Evolutionary conservation across 352 stramenopile species (phyloP).

Genomic region (Blastocystis sp.): DNA sequence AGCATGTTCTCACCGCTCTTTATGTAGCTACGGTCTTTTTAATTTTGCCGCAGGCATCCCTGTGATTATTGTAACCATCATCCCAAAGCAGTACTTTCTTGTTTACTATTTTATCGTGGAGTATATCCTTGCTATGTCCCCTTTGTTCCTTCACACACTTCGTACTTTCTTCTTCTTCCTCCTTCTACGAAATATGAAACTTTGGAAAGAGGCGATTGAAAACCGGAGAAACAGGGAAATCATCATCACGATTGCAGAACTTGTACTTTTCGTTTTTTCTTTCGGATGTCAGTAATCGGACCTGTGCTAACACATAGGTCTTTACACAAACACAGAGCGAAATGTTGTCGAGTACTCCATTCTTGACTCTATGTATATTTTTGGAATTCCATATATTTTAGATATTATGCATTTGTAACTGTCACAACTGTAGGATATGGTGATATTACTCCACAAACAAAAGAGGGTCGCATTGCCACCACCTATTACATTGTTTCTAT

Average conservation of each 20-base stretch:
- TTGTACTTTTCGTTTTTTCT: slow-evolving; percentile 15
- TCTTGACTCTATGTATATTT: slow-evolving; percentile 17
- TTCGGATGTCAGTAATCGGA: not conserved
- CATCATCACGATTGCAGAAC: slow-evolving; percentile 26
- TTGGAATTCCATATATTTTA: not conserved
- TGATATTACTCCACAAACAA: slow-evolving; percentile 20
- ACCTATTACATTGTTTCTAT: slow-evolving; percentile 49
- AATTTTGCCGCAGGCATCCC: slow-evolving; percentile 33
- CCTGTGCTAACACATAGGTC: not conserved
- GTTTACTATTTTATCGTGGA: slow-evolving; percentile 40
- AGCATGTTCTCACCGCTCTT: not conserved
- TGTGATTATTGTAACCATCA: slow-evolving; percentile 30
- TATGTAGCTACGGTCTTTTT: not conserved
- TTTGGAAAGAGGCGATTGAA: slow-evolving; percentile 4
- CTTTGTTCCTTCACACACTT: not conserved
- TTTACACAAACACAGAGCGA: slow-evolving; percentile 46
- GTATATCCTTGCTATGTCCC: not conserved
- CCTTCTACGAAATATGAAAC: slow-evolving; percentile 37
- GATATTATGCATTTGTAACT: slow-evolving; percentile 52
- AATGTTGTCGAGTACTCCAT: not conserved
- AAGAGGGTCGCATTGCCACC: slow-evolving; percentile 10
- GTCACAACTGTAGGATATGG: slow-evolving; percentile 61
- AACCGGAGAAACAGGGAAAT: not conserved
- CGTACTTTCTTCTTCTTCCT: slow-evolving; percentile 61
- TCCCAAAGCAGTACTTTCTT: not conserved